phyloP scores from a whole-genome alignment of 495 filamentous ascomycete species.

The Penicillium waksmanii region DNA sequence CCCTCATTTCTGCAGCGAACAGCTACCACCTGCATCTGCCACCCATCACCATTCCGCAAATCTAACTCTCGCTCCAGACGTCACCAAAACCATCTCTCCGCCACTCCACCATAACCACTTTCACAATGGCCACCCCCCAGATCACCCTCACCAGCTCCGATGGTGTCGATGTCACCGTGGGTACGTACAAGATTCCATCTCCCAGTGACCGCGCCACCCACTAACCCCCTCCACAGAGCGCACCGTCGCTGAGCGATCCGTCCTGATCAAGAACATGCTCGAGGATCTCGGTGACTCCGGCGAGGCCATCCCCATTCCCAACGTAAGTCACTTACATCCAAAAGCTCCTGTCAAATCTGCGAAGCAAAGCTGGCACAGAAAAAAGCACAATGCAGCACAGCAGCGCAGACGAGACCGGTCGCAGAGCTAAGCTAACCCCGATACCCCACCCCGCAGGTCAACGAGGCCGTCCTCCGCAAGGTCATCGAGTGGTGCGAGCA shows the following conservation, averaged over 20 bases:
- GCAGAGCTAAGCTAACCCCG: not conserved
- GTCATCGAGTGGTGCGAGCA: slow-evolving; percentile 98
- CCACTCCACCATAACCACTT: not conserved
- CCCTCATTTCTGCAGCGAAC: not conserved
- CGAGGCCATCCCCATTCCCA: slow-evolving; percentile 81
- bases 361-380: too few relatives aligned
- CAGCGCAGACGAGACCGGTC: not conserved
- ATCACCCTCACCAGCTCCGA: slow-evolving; percentile 64
- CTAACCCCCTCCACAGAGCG: slow-evolving; percentile 60
- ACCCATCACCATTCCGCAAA: not conserved
- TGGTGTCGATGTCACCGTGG: slow-evolving; percentile 55
- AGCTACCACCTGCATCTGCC: not conserved
- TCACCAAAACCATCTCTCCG: not conserved
- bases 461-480: slow-evolving; percentile 89
- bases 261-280: slow-evolving; percentile 97
- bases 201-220: not conserved
- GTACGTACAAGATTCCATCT: slow-evolving; percentile 45
- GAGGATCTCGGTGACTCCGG: slow-evolving; percentile 81
- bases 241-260: slow-evolving; percentile 83
- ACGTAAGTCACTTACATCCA: slow-evolving; percentile 58
- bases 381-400: not conserved
- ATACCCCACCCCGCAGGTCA: slow-evolving; percentile 62
- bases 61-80: not conserved
- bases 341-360: not conserved
- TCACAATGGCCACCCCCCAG: slow-evolving; percentile 17